Evolutionary conservation across 2,329 filamentous ascomycete species (phyloP).

Genomic region (Aureobasidium sp.): DNA sequence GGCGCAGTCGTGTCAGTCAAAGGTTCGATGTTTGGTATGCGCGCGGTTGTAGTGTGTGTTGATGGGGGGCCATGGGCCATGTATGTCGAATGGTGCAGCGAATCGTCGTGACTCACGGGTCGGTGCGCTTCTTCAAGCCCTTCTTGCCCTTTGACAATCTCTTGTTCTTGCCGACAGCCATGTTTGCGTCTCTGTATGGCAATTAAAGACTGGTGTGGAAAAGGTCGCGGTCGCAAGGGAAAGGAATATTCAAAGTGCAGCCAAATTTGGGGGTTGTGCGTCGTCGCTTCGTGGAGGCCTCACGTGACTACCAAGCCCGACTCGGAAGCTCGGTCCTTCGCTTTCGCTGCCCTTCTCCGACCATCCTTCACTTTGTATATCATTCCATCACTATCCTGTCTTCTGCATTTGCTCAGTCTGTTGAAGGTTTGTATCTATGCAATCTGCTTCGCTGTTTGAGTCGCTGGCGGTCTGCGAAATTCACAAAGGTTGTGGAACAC

Average conservation of each 20-base stretch:
- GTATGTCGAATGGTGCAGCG: conserved; percentile 54
- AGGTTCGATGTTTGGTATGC: neutral
- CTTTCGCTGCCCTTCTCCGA: neutral
- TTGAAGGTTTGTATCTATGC: too few relatives aligned
- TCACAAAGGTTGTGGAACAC: neutral
- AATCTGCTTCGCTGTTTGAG: too few relatives aligned
- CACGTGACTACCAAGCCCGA: neutral
- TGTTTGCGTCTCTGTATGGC: conserved; percentile 21
- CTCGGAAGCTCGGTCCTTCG: neutral
- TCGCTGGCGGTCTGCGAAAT: too few relatives aligned
- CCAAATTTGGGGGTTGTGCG: neutral
- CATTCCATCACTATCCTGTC: too few relatives aligned
- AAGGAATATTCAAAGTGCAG: neutral
- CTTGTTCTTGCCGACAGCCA: conserved; percentile 98
- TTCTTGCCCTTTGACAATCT: conserved; percentile 99
- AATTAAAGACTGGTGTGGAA: neutral
- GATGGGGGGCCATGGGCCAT: neutral
- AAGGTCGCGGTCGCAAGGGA: neutral
- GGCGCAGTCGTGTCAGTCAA: conserved; percentile 24
- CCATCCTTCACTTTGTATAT: neutral
- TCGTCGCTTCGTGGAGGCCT: neutral
- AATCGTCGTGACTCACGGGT: conserved; percentile 40
- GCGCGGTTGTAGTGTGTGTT: neutral
- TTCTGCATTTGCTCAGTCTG: too few relatives aligned
- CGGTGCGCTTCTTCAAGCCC: conserved; percentile 99